Evolutionary conservation across 345 rosid species (phyloP), one percentile per base, ranked within the genome.

Genomic region (Cardiospermum halicacabum): DNA sequence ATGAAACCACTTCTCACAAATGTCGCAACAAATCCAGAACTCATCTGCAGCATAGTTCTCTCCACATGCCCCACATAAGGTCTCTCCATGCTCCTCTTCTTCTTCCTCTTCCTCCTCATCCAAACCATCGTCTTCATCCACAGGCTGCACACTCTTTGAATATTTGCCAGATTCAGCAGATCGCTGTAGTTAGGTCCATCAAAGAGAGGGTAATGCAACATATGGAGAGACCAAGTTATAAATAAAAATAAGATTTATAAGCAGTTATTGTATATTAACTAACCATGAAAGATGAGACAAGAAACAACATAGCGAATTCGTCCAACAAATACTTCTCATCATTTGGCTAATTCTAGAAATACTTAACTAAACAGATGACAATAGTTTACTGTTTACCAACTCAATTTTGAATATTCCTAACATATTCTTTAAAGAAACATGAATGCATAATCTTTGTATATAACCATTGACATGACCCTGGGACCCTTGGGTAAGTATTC

Each of bases 1-100:
- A 34, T 88, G 95, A 72, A 89, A 89, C 96, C 96, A 89, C 74
- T 75, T 82, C 78, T 89, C 96, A 27, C 96, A 89, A 24, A 77
- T 61, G 70, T 89, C 96, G 4, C 96, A 89, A 55, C 86, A 80
- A 60, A 89, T 90, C 95, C 97, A 90, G 73, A 88, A 90, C 68
- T 90, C 95, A 65, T 88, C 92, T 6, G 84, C 28, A 10, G 72
- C 90, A 64, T 90, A 88, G 72, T 87, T 81, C 72, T 85, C 86
- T 47, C 89, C 95, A 42, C 97, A 90, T 12, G 91, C 95, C 48
- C 97, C 93, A 27, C 96, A 88, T 40, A 86, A 57, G 26, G 97
- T 82, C 15, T 88, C 89, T 16, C 89, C 89, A 0, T 83, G 85
- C 75, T 84, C 89, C 1, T 84, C 95, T 1, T 76, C 82, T 10